Evolutionary conservation across 169 alveolate species (phyloP), one percentile per base, ranked within the genome.

Genomic region (Babesia bigemina): DNA sequence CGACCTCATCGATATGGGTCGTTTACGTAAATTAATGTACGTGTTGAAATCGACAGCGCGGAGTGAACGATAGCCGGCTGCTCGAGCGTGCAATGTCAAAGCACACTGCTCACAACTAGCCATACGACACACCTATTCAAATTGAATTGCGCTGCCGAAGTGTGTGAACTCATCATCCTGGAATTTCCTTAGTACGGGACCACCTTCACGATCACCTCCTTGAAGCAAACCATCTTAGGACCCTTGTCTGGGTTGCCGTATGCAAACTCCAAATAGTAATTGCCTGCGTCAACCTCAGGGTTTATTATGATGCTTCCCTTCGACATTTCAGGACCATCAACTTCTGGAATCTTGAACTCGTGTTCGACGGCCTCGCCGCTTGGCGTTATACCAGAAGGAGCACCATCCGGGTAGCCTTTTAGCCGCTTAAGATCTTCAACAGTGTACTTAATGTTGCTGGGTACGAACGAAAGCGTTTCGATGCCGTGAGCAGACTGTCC

Each of bases 201-300:
- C 42, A 81, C 65, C 19, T 45, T 47, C 16, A 81, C 69, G 21
- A n/a, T 24, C 59, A 81, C 42, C 75, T 70, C 84, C 75, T 71
- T 81, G 57, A 72, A 57, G 47, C 63, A 22, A 4, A 22, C 26
- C 21, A 66, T 49, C 19, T 45, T 33, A 16, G 39, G 62, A 55
- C 52, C 69, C 39, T 77, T 36, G 45, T 71, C 71, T 16, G 88
- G 28, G 21, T 67, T 42, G 21, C 76, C 88, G 59, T 81, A 81
- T n/a, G 67, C 88, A n/a, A 81, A 52, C 28, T 61, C 76, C 14
- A 81, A 73, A 28, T 58, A 70, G 65, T 81, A 74, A 0, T n/a
- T 45, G 12, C 88, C 88, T 22, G 24, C 66, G 26, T 22, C 24
- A 49, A 81, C 58, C 21, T 56, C 71, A 14, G 33, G 24, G 49